Evolutionary conservation across 179 eudicot species (phyloP), one percentile per base, ranked within the genome.

Genomic region (Patellifolia procumbens): DNA sequence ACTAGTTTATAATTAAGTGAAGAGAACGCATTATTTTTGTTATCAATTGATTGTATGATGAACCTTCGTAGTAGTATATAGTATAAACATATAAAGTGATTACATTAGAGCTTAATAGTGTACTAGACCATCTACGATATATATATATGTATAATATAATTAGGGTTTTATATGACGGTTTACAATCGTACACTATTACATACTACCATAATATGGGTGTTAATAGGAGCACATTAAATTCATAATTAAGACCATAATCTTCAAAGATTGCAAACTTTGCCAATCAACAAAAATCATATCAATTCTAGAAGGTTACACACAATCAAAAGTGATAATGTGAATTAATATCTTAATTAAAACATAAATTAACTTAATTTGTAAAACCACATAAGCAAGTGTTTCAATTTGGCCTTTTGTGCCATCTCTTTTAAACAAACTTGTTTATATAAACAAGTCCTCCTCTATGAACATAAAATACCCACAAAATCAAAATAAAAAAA

Each of bases 291-390:
- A 60, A 53, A 53, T 39, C 9, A 60, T 28, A 28, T 4, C 5
- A 10, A 11, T 26, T 32, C 68, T 63, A 63, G 68, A 63, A 63
- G 68, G 68, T 63, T 32, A 63, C 32, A 29, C 43, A 63, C 45
- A 6, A 63, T 16, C 45, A 32, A 63, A 11, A 1, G 11, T 32
- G 68, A 63, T 63, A 17, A 17, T 63, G 26, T 7, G 5, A 34
- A 34, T 63, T 7, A 7, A 32, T 1, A 63, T 34, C 8, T 34
- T 5, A 32, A 34, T 4, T 32, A 34, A 12, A 2, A 17, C 17
- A 19, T 60, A 4, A 60, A 29, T 60, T 51, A 19, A 51, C 45
- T 39, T 5, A 51, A 7, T 5, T 0, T 15, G 5, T 5, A 51
- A 51, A 15, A 51, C 2, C 24, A 51, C 56, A 51, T 51, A 51